A percentile compares a stretch with the other conserved stretches of the same genome.
Conservation (phyloP, 2,329 filamentous ascomycete genomes). For the Raffaelea albimanens region DNA sequence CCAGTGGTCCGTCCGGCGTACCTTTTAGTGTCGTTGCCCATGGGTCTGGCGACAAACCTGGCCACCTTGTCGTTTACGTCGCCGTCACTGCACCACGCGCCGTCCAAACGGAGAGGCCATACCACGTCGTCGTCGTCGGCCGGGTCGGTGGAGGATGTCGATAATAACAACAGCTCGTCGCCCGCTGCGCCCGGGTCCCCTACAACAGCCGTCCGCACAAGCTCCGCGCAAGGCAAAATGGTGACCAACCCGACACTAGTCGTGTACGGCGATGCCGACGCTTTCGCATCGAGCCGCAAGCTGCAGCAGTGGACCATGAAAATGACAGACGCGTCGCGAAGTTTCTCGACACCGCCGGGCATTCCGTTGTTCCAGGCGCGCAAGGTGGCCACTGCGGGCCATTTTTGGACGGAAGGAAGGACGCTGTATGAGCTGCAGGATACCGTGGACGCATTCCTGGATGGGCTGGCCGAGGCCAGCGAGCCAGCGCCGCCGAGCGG, state of each 20-base stretch:
- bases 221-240: constrained; percentile 43
- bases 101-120: neutral
- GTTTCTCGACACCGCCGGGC: neutral
- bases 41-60: constrained; percentile 49
- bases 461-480: constrained; percentile 11
- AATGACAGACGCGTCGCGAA: constrained; percentile 27
- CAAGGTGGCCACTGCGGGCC: constrained; percentile 38
- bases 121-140: constrained; percentile 1
- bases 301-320: constrained; percentile 54
- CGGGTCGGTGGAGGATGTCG: constrained; percentile 10
- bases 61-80: constrained; percentile 48
- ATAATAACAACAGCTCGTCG: constrained; percentile 15
- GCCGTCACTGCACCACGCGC: constrained; percentile 10
- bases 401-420: constrained; percentile 44
- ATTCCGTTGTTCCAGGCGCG: constrained; percentile 30
- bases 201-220: constrained; percentile 9
- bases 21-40: constrained; percentile 59
- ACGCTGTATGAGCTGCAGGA: constrained; percentile 23
- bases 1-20: constrained; percentile 37
- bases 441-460: constrained; percentile 20
- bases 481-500: too few species aligned
- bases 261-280: constrained; percentile 66
- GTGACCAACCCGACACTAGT: constrained; percentile 52
- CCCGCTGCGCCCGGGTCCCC: too few species aligned
- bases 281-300: constrained; percentile 58